Evolutionary conservation across 2,329 filamentous ascomycete genomes (phyloP).

Genomic region (Sporothrix brasiliensis): DNA sequence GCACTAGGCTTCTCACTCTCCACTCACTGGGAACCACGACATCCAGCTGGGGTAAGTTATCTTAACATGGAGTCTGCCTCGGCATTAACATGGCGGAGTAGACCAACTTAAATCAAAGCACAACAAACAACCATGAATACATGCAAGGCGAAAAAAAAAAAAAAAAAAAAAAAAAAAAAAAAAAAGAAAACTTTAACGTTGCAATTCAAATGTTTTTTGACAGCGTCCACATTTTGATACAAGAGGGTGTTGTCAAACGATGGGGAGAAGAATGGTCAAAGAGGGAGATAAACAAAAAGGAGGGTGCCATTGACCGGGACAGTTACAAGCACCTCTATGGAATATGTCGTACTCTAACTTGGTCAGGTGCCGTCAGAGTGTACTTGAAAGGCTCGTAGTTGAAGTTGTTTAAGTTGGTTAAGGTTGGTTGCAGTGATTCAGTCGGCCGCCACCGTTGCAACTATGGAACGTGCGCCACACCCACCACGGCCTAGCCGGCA

Average conservation of each 20-base stretch:
- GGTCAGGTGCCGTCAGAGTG: too few species aligned
- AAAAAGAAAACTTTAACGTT: background rate
- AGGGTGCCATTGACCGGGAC: too few species aligned
- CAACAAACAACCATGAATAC: background rate
- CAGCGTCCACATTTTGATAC: background rate
- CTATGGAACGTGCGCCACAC: background rate
- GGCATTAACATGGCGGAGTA: background rate
- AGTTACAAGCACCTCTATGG: too few species aligned
- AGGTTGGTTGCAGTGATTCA: background rate
- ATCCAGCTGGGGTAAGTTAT: background rate
- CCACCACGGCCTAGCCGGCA: background rate
- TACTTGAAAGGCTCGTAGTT: too few species aligned
- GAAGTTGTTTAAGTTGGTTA: too few species aligned
- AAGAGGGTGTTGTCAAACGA: background rate
- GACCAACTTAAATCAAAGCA: background rate
- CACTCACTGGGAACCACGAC: slow-evolving; percentile 15
- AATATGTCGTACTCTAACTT: too few species aligned
- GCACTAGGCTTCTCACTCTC: background rate
- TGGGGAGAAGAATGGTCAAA: too few species aligned
- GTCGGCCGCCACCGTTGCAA: background rate
- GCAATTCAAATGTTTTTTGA: background rate
- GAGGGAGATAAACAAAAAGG: too few species aligned
- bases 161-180: background rate
- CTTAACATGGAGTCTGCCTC: background rate
- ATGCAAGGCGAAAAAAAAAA: background rate